Percentiles rank a stretch among this genome's conserved stretches.
phyloP scores from a whole-genome alignment of 1,139 yeast genomes.

The Hemisphaericaspora subhashii region DNA sequence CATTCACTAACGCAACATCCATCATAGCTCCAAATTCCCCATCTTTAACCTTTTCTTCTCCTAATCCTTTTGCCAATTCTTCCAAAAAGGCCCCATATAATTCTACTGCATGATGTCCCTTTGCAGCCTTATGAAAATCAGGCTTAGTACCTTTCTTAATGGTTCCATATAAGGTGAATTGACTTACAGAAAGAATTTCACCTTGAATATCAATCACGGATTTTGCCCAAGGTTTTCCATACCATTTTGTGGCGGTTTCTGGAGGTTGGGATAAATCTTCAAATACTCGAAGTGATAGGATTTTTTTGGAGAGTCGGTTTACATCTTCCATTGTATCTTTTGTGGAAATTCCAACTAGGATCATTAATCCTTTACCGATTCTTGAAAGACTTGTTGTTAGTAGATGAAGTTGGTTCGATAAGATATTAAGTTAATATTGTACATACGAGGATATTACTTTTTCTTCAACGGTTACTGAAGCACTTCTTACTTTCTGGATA shows the following conservation, averaged over 20 bases:
- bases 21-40: constrained; percentile 97
- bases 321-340: constrained; percentile 78
- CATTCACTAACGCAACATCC: constrained; percentile 85
- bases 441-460: constrained; percentile 68
- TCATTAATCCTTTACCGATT: constrained; percentile 72
- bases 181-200: constrained; percentile 60
- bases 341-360: constrained; percentile 80
- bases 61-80: constrained; percentile 52
- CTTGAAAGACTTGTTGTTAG: constrained; percentile 24
- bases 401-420: background rate
- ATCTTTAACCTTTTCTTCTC: constrained; percentile 67
- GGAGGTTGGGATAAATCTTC: constrained; percentile 50
- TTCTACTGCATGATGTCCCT: constrained; percentile 68
- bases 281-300: constrained; percentile 66
- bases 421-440: background rate
- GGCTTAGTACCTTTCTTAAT: constrained; percentile 91
- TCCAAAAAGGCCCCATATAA: constrained; percentile 64
- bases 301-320: constrained; percentile 63
- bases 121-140: constrained; percentile 87
- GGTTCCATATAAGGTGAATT: constrained; percentile 82
- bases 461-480: constrained; percentile 81
- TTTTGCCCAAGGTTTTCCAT: constrained; percentile 61
- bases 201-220: constrained; percentile 34
- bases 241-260: constrained; percentile 41
- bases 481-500: constrained; percentile 80